These are phyloP conservation scores for Cerrena zonata DNA, from an alignment of 1,284 basidiomycete genomes.

Conservation along the genomic window DNA sequence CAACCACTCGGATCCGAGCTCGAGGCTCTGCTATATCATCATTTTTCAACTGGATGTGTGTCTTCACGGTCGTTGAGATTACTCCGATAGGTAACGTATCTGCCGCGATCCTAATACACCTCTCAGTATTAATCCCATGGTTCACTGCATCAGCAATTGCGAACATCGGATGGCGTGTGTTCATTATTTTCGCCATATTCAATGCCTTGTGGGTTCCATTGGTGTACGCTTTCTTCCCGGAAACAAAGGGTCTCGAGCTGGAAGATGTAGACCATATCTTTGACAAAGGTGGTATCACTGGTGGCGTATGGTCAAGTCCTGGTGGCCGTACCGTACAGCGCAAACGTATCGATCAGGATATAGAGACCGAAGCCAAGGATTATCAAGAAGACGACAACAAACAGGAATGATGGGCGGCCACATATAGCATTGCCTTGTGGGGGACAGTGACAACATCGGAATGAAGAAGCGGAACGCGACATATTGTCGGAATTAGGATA, in stretches of 20 bases:
- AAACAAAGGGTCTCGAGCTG: slow-evolving; percentile 38
- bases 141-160: slow-evolving; percentile 35
- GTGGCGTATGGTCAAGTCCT: slow-evolving; percentile 32
- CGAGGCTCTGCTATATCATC: slow-evolving; percentile 30
- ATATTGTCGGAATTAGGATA: no score
- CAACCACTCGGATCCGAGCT: slow-evolving; percentile 22
- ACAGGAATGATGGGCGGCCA: background rate
- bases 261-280: slow-evolving; percentile 42
- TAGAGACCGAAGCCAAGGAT: slow-evolving; percentile 14
- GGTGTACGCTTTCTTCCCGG: slow-evolving; percentile 42
- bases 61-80: slow-evolving; percentile 44
- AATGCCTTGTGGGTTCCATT: slow-evolving; percentile 42
- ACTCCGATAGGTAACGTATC: slow-evolving; percentile 24
- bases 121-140: no score
- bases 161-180: slow-evolving; percentile 45
- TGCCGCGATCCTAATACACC: background rate
- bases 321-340: slow-evolving; percentile 22
- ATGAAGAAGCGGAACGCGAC: no score
- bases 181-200: slow-evolving; percentile 43
- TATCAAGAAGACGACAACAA: slow-evolving; percentile 10
- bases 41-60: slow-evolving; percentile 40
- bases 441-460: no score
- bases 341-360: slow-evolving; percentile 14
- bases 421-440: no score
- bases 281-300: slow-evolving; percentile 38